These are phyloP conservation scores for Pelargonium cotyledonis DNA, from an alignment of 441 rosid genomes.

Conservation along the genomic window DNA sequence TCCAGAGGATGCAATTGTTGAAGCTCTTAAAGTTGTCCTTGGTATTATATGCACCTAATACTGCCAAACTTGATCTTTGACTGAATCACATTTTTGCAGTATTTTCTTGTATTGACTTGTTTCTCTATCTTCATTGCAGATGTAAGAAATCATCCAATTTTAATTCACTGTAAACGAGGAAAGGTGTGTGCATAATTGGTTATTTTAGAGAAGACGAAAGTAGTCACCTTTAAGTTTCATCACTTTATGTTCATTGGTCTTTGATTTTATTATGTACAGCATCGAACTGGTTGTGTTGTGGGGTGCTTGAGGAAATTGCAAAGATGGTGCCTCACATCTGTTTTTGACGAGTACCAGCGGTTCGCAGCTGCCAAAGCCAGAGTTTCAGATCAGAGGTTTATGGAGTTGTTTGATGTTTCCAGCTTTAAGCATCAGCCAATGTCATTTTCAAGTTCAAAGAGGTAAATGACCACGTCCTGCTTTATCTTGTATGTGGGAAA, in stretches of 20 bases:
- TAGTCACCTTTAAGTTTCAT: conserved; percentile 9
- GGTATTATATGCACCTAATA: conserved; percentile 32
- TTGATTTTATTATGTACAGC: conserved; percentile 32
- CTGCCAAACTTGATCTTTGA: conserved; percentile 10
- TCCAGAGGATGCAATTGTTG: conserved; percentile 52
- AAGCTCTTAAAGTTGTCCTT: conserved; percentile 58
- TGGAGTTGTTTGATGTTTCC: conserved; percentile 55
- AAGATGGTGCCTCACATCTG: conserved; percentile 56
- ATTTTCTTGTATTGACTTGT: conserved; percentile 5
- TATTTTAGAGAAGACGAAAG: not conserved
- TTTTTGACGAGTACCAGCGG: conserved; percentile 56
- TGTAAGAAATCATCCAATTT: conserved; percentile 58
- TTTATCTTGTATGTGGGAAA: conserved; percentile 21
- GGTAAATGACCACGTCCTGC: conserved; percentile 26
- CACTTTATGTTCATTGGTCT: conserved; percentile 6
- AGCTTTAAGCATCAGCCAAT: conserved; percentile 51
- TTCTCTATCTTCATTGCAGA: conserved; percentile 31
- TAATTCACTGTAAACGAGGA: conserved; percentile 70
- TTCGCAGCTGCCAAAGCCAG: conserved; percentile 74
- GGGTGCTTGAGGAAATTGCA: conserved; percentile 67
- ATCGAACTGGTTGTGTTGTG: conserved; percentile 60
- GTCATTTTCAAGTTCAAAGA: conserved; percentile 59
- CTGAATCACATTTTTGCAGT: not conserved
- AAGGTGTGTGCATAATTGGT: conserved; percentile 38
- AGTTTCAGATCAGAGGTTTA: conserved; percentile 60